Conservation (phyloP, 306 rosid species). For the Senna tora region DNA sequence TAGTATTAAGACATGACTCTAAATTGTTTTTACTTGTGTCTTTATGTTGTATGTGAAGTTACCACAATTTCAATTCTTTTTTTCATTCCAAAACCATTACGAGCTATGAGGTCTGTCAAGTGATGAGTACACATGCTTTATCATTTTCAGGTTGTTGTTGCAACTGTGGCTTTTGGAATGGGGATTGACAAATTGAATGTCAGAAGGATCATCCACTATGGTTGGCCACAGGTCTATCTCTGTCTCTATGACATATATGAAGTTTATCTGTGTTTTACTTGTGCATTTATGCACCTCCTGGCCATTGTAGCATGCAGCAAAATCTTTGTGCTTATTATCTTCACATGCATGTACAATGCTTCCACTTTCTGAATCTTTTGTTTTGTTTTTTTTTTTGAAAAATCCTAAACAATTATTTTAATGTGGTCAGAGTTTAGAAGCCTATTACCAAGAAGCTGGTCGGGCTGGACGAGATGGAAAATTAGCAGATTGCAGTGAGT, state of each 20-base stretch:
- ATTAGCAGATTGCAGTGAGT: slow-evolving; percentile 85
- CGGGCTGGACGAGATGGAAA: slow-evolving; percentile 98
- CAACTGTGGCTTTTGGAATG: slow-evolving; percentile 98
- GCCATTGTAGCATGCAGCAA: background rate
- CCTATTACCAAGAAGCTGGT: slow-evolving; percentile 97
- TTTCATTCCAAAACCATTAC: slow-evolving; percentile 23
- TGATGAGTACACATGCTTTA: slow-evolving; percentile 15
- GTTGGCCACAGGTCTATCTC: slow-evolving; percentile 93
- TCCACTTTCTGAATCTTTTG: slow-evolving; percentile 18
- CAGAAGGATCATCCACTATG: slow-evolving; percentile 91
- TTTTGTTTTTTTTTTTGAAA: background rate
- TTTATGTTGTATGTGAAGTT: background rate
- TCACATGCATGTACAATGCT: slow-evolving; percentile 2
- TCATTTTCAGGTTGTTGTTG: slow-evolving; percentile 80
- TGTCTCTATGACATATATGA: slow-evolving; percentile 21
- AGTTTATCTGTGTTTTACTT: slow-evolving; percentile 29
- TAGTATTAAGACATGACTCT: slow-evolving; percentile 14
- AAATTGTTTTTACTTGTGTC: slow-evolving; percentile 11
- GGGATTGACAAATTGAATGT: slow-evolving; percentile 93
- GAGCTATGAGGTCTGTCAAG: background rate
- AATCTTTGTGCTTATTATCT: background rate
- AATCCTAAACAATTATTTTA: slow-evolving; percentile 28
- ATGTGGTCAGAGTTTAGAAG: slow-evolving; percentile 83
- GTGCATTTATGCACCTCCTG: slow-evolving; percentile 1
- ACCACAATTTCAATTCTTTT: slow-evolving; percentile 9